phyloP scores from a whole-genome alignment of 306 rosid species.

The Erythrophleum fordii region DNA sequence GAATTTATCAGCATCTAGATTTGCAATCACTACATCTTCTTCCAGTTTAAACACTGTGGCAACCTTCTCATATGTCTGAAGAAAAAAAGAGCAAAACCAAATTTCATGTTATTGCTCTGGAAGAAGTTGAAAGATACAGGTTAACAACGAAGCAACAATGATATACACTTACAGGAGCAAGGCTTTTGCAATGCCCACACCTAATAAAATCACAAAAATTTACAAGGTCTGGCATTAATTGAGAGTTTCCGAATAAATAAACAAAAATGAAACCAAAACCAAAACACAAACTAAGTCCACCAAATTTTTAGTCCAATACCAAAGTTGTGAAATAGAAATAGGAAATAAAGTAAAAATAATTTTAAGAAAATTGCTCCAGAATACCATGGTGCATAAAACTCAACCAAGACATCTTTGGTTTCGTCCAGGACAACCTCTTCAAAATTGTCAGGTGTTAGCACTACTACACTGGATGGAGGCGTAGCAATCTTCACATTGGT shows the following conservation, averaged over 20 bases:
- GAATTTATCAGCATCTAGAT: conserved; percentile 91
- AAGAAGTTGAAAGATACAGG: conserved; percentile 15
- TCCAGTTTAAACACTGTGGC: conserved; percentile 88
- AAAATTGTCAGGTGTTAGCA: conserved; percentile 75
- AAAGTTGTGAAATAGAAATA: neutral
- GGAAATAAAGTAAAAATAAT: conserved; percentile 1
- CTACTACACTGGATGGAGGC: conserved; percentile 73
- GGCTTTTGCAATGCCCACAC: conserved; percentile 99
- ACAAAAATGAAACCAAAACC: neutral
- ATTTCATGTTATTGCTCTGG: conserved; percentile 25
- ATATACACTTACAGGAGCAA: conserved; percentile 89
- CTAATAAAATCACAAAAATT: conserved; percentile 51
- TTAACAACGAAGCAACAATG: conserved; percentile 19
- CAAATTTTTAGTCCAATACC: neutral
- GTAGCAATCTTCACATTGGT: conserved; percentile 90
- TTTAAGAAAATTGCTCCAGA: neutral
- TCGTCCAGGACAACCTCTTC: conserved; percentile 78
- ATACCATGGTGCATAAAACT: conserved; percentile 99
- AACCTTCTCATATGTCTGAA: conserved; percentile 87
- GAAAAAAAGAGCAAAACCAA: conserved; percentile 22
- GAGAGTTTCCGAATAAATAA: conserved; percentile 18
- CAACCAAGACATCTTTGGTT: conserved; percentile 91
- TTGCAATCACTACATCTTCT: conserved; percentile 78
- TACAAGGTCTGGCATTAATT: conserved; percentile 25
- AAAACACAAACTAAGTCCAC: conserved; percentile 1